Base-by-base conservation (phyloP, 2,329 filamentous ascomycete genomes). In the Neopestalotiopsis rosae region DNA sequence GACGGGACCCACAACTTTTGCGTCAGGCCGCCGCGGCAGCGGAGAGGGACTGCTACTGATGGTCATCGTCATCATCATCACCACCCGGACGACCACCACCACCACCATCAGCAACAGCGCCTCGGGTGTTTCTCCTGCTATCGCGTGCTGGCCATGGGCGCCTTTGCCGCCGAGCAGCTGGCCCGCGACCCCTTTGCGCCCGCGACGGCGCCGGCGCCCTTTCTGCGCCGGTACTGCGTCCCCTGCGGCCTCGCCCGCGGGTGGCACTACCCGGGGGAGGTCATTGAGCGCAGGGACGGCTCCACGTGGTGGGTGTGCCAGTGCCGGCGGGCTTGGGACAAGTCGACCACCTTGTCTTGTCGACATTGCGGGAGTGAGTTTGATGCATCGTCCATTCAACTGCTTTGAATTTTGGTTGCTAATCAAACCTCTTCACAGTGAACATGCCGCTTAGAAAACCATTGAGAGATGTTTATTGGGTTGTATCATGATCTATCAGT, bases 141-240 rank as follows among this genome's bases (percentile, higher is more conserved):
- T 59, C 45, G 64, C 3, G 70, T 75, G 1, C 69, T 74, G 0
- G 67, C 70, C 1, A 56, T 69, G 7, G n/a, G 45, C 5, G 13
- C 67, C 0, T 75, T 75, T 45, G 72, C 68, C 17, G 62, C 13
- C 24, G 40, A 71, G 49, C 72, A 74, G 67, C 42, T 68, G 3
- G 40, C 65, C 9, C 68, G 71, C 13, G 70, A 70, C 0, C 24
- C 63, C 4, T 34, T 69, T 2, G 52, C 14, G 14, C 45, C 17
- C 61, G 28, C 13, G 28, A 20, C 24, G n/a, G 28, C 38, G 1
- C 1, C 17, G 4, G 69, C 45, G 30, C 6, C 38, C 10, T 34
- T 38, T 9, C 63, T 75, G 40, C 72, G 74, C 30, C 68, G 72
- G 6, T 74, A 72, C 68, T 75, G 74, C 61, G 71, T 75, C 32